Conservation (phyloP, 306 rosid species). For the Mimosa bimucronata region DNA sequence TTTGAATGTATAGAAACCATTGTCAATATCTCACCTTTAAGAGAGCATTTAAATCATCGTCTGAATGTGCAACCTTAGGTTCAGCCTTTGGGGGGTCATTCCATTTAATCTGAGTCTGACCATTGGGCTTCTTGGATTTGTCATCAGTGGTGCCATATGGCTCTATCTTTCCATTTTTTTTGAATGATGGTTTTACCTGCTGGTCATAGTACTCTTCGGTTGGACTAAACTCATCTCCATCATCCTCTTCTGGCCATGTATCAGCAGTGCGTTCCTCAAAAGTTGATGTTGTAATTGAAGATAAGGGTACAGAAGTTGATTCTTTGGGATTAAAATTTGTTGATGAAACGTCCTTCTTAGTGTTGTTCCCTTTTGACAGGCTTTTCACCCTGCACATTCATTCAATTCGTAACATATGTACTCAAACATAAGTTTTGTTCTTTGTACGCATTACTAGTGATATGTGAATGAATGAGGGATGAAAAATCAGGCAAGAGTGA, state of each 20-base stretch:
- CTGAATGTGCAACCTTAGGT: constrained; percentile 57
- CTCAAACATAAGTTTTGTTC: constrained; percentile 18
- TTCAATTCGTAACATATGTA: constrained; percentile 28
- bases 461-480: constrained; percentile 11
- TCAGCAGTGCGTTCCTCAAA: constrained; percentile 63
- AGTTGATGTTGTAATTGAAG: constrained; percentile 61
- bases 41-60: constrained; percentile 84
- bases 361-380: constrained; percentile 83
- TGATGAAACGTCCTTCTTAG: constrained; percentile 78
- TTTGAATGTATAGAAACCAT: neutral
- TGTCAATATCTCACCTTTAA: constrained; percentile 65
- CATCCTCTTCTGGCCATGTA: constrained; percentile 69
- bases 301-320: constrained; percentile 74
- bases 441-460: constrained; percentile 9
- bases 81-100: constrained; percentile 70
- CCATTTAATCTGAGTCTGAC: constrained; percentile 78
- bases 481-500: constrained; percentile 1
- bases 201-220: constrained; percentile 76
- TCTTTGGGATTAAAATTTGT: constrained; percentile 78
- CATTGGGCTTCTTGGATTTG: constrained; percentile 65
- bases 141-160: constrained; percentile 60
- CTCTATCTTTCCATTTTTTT: constrained; percentile 79
- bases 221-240: constrained; percentile 70
- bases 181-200: constrained; percentile 71
- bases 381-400: constrained; percentile 82